phyloP scores from a whole-genome alignment of 2,329 filamentous ascomycete genomes.

The Fusarium longipes region DNA sequence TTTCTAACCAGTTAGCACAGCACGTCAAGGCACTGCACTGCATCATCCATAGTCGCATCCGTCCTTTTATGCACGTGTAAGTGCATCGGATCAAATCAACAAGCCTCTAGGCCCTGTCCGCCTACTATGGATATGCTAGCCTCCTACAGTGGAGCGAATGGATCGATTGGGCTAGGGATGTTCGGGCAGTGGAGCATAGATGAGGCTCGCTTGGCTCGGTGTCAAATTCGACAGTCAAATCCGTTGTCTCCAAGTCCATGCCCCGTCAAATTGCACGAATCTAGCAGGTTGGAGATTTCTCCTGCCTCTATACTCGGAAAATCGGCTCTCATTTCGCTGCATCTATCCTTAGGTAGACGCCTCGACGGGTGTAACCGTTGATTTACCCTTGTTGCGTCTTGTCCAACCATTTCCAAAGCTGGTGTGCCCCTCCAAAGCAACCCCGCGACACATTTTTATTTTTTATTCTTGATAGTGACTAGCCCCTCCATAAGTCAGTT shows the following conservation, averaged over 20 bases:
- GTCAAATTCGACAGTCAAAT: slow-evolving; percentile 23
- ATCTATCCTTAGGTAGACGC: neutral
- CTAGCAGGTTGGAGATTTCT: neutral
- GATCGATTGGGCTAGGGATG: slow-evolving; percentile 12
- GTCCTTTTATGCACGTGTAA: slow-evolving; percentile 9
- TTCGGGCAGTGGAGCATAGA: slow-evolving; percentile 18
- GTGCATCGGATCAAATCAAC: neutral
- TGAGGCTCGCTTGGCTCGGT: slow-evolving; percentile 17
- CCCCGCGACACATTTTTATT: slow-evolving; percentile 25
- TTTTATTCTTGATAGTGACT: slow-evolving; percentile 7
- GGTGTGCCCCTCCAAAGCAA: slow-evolving; percentile 31
- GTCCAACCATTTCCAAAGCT: slow-evolving; percentile 12
- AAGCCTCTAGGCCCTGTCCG: too few species aligned
- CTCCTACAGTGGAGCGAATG: slow-evolving; percentile 5
- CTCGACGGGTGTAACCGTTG: slow-evolving; percentile 7
- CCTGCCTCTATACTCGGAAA: slow-evolving; percentile 11
- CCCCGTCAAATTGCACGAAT: slow-evolving; percentile 11
- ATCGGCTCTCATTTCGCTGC: neutral
- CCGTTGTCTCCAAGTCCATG: neutral
- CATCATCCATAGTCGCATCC: neutral
- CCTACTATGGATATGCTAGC: too few species aligned
- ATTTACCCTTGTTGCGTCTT: slow-evolving; percentile 20
- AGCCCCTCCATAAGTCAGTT: slow-evolving; percentile 19
- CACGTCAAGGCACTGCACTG: neutral
- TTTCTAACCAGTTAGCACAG: neutral